A percentile compares a stretch with the other conserved stretches of the same genome.
These are phyloP conservation scores for Psidium guajava DNA, from an alignment of 345 rosid genomes.

Conservation along the genomic window DNA sequence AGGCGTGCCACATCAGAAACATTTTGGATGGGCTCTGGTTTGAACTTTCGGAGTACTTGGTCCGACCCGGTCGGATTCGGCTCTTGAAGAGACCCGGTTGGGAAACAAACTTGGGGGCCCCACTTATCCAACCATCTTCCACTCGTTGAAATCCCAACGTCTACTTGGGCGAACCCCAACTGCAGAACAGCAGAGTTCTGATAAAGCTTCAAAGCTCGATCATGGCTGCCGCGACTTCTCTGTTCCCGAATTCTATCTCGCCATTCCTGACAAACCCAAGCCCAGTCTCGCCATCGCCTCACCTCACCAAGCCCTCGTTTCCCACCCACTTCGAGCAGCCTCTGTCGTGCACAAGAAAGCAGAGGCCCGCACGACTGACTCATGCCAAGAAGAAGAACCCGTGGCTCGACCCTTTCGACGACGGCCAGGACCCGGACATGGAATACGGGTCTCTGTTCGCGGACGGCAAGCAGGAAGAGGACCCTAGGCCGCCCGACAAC, in stretches of 20 bases:
- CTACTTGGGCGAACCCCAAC: not conserved
- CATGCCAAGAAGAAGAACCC: constrained; percentile 58
- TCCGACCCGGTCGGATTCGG: not conserved
- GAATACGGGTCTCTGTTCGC: constrained; percentile 71
- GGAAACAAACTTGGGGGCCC: constrained; percentile 21
- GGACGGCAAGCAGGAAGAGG: constrained; percentile 92
- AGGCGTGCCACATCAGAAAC: not conserved
- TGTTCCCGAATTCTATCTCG: constrained; percentile 36
- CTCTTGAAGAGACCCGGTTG: not conserved
- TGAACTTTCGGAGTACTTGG: not conserved
- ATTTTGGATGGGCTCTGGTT: not conserved
- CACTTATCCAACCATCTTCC: constrained; percentile 61
- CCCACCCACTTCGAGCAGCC: constrained; percentile 16
- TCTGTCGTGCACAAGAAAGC: constrained; percentile 5
- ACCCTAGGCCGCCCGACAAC: constrained; percentile 65
- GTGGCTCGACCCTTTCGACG: constrained; percentile 82
- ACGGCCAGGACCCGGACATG: constrained; percentile 56
- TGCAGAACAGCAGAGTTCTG: not conserved
- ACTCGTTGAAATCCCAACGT: constrained; percentile 23
- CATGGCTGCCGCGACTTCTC: constrained; percentile 51
- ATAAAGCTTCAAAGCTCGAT: not conserved
- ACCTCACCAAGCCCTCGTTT: constrained; percentile 20
- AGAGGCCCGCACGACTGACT: constrained; percentile 2
- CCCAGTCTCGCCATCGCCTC: constrained; percentile 12
- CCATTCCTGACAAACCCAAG: constrained; percentile 37